These are phyloP conservation scores for Westerdykella sp. DNA, from an alignment of 2,329 filamentous ascomycete species.

Conservation along the genomic window DNA sequence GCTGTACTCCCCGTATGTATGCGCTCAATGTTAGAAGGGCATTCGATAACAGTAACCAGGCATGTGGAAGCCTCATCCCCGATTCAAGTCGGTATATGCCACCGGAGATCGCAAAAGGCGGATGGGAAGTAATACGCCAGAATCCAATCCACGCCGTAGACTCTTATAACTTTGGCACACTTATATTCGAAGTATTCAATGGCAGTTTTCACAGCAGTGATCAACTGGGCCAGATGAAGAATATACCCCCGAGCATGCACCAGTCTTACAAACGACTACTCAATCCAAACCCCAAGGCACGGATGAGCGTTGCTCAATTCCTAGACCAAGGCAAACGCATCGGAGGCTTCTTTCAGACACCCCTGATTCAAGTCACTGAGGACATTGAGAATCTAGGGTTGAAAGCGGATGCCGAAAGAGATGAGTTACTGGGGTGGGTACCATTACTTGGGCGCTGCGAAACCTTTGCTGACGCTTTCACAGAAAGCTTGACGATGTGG, in stretches of 20 bases:
- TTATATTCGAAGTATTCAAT: constrained; percentile 90
- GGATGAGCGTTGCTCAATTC: constrained; percentile 78
- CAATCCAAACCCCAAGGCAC: constrained; percentile 81
- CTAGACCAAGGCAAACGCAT: constrained; percentile 78
- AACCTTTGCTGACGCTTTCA: constrained; percentile 7
- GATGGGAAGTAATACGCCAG: constrained; percentile 89
- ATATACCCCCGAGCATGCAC: constrained; percentile 81
- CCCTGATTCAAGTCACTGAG: constrained; percentile 85
- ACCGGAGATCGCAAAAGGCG: constrained; percentile 75
- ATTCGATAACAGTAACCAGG: constrained; percentile 45
- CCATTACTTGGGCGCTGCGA: background rate
- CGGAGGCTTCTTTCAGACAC: constrained; percentile 87
- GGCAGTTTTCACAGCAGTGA: constrained; percentile 70
- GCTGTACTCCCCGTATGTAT: constrained; percentile 72
- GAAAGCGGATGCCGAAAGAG: constrained; percentile 76
- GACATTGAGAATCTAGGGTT: constrained; percentile 88
- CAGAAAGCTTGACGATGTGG: constrained; percentile 72
- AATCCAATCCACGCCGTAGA: constrained; percentile 77
- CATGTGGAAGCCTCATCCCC: constrained; percentile 78
- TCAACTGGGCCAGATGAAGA: constrained; percentile 78
- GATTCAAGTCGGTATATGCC: constrained; percentile 79
- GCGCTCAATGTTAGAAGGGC: background rate
- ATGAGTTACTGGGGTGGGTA: constrained; percentile 66
- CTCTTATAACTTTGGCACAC: constrained; percentile 75
- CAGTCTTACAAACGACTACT: constrained; percentile 84